Evolutionary conservation across 148 eudicot species (phyloP).

Genomic region (Chenopodium formosanum): DNA sequence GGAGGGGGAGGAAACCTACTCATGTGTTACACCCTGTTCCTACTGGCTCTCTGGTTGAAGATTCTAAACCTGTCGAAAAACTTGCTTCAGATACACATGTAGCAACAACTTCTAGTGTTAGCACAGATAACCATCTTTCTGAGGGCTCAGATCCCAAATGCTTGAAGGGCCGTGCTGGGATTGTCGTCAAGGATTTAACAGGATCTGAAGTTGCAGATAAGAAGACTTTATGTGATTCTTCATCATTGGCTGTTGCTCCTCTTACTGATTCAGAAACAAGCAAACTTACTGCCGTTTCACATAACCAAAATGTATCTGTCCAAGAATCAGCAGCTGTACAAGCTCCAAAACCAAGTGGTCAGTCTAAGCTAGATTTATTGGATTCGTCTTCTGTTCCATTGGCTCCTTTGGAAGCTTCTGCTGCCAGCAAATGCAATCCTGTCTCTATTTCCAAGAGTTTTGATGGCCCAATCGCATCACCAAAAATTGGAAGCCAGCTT

Average conservation of each 20-base stretch:
- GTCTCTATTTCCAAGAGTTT: slow-evolving; percentile 8
- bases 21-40: slow-evolving; percentile 20
- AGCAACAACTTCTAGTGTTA: slow-evolving; percentile 8
- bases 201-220: slow-evolving; percentile 6
- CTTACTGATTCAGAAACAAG: not conserved
- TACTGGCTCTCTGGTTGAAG: slow-evolving; percentile 25
- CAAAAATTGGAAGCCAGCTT: slow-evolving; percentile 8
- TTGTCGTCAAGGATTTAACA: not conserved
- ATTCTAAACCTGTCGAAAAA: slow-evolving; percentile 21
- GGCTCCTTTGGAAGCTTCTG: slow-evolving; percentile 7
- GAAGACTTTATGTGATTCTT: slow-evolving; percentile 2
- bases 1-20: slow-evolving; percentile 47
- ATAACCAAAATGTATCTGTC: not conserved
- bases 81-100: slow-evolving; percentile 15
- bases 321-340: slow-evolving; percentile 11
- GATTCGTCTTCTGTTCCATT: slow-evolving; percentile 18
- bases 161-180: slow-evolving; percentile 7
- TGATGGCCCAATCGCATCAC: slow-evolving; percentile 2
- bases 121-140: not conserved
- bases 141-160: slow-evolving; percentile 19
- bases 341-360: slow-evolving; percentile 13
- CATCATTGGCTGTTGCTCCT: slow-evolving; percentile 4
- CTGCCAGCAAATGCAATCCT: slow-evolving; percentile 7
- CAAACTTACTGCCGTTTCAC: slow-evolving; percentile 4
- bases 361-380: slow-evolving; percentile 10